These are phyloP conservation scores for Eragrostis nindensis DNA, from an alignment of 176 grass and related monocot species.

Conservation along the genomic window DNA sequence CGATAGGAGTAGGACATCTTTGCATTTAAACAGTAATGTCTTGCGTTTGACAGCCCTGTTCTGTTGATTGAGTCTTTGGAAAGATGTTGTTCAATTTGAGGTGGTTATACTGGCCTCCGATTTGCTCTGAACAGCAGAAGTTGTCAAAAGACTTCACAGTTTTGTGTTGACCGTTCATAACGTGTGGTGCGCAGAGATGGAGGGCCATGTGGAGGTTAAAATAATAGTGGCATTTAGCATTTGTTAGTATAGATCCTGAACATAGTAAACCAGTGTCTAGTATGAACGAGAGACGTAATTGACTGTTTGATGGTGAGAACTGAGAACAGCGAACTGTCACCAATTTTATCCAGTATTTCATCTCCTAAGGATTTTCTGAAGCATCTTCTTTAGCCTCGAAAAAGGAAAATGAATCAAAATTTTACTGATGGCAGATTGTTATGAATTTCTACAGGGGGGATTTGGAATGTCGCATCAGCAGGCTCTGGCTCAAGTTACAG, in stretches of 20 bases:
- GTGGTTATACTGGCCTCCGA: slow-evolving; percentile 2
- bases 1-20: slow-evolving; percentile 17
- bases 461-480: slow-evolving; percentile 78
- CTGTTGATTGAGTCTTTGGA: slow-evolving; percentile 10
- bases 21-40: slow-evolving; percentile 4
- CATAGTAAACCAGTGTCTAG: background rate
- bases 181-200: background rate
- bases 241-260: slow-evolving; percentile 25
- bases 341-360: slow-evolving; percentile 3
- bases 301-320: background rate
- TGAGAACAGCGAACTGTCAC: slow-evolving; percentile 7
- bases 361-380: slow-evolving; percentile 1
- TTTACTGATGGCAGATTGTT: slow-evolving; percentile 13
- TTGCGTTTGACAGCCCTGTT: slow-evolving; percentile 22
- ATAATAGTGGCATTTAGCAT: background rate
- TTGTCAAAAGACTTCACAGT: slow-evolving; percentile 7
- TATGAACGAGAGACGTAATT: slow-evolving; percentile 15
- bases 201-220: slow-evolving; percentile 12
- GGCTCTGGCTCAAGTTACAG: slow-evolving; percentile 70
- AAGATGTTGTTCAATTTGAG: slow-evolving; percentile 1
- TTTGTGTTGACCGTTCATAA: slow-evolving; percentile 27
- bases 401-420: slow-evolving; percentile 10
- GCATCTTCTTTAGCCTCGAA: slow-evolving; percentile 19
- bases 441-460: slow-evolving; percentile 55
- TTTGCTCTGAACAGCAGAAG: background rate